phyloP scores from a whole-genome alignment of 2,329 filamentous ascomycete genomes.

The Diaporthe vexans region DNA sequence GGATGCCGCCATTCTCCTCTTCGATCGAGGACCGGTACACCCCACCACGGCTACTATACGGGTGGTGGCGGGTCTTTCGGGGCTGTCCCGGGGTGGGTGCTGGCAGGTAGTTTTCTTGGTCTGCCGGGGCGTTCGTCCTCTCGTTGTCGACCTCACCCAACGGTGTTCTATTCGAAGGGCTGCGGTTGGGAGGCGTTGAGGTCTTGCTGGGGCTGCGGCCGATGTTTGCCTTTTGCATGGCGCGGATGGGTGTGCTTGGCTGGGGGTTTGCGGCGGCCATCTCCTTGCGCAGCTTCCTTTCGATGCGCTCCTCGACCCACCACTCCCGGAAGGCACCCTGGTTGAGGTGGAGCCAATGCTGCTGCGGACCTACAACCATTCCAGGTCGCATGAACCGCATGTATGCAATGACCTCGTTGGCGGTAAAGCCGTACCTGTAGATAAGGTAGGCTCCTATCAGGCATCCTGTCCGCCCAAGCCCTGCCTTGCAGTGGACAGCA shows the following conservation, averaged over 20 bases:
- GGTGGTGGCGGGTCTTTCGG: slow-evolving; percentile 87
- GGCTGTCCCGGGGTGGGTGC: slow-evolving; percentile 97
- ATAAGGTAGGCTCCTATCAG: slow-evolving; percentile 98
- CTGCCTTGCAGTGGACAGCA: slow-evolving; percentile 98
- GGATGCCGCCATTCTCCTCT: slow-evolving; percentile 66
- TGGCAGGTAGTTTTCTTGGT: slow-evolving; percentile 92
- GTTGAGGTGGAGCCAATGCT: slow-evolving; percentile 98
- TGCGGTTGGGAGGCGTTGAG: slow-evolving; percentile 87
- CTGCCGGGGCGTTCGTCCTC: slow-evolving; percentile 69
- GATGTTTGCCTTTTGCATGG: slow-evolving; percentile 71
- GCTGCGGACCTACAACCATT: slow-evolving; percentile 98
- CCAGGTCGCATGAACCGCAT: slow-evolving; percentile 99
- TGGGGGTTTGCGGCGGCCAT: slow-evolving; percentile 57
- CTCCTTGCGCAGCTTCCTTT: slow-evolving; percentile 75
- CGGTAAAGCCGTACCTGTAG: slow-evolving; percentile 96
- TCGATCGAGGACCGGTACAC: slow-evolving; percentile 56
- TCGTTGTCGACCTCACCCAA: slow-evolving; percentile 96
- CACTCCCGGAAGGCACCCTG: slow-evolving; percentile 98
- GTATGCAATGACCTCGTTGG: slow-evolving; percentile 96
- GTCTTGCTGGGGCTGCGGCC: slow-evolving; percentile 76
- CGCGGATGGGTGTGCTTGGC: slow-evolving; percentile 74
- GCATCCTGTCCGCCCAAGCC: slow-evolving; percentile 93
- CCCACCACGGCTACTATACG: slow-evolving; percentile 73
- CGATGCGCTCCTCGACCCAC: slow-evolving; percentile 93
- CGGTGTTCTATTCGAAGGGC: slow-evolving; percentile 81